These are phyloP conservation scores for Saccharomycopsis fermentans DNA, from an alignment of 805 yeast species.

Conservation along the genomic window DNA sequence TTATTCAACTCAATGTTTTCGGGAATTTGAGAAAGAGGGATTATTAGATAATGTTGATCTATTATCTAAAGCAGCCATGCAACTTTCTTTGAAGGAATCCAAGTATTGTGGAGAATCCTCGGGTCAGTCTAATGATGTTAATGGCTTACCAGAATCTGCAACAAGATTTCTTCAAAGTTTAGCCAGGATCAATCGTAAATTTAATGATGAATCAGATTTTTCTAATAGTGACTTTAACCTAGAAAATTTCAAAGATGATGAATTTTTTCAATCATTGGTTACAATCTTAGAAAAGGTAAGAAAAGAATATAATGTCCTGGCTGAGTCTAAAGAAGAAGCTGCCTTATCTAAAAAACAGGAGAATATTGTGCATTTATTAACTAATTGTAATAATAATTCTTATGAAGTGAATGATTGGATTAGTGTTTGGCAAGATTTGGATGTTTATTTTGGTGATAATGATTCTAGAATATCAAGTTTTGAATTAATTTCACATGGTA, in stretches of 20 bases:
- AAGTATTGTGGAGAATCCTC: not conserved
- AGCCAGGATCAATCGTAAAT: not conserved
- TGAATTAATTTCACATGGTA: slow-evolving; percentile 63
- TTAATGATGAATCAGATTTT: slow-evolving; percentile 2
- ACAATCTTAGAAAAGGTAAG: not conserved
- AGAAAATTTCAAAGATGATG: not conserved
- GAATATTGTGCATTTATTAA: not conserved
- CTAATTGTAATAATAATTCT: not conserved
- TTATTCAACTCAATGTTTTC: slow-evolving; percentile 35
- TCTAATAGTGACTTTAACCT: not conserved
- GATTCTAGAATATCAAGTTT: slow-evolving; percentile 48
- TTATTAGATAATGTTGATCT: slow-evolving; percentile 40
- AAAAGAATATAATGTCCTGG: not conserved
- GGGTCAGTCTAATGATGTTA: not conserved
- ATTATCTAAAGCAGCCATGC: slow-evolving; percentile 24
- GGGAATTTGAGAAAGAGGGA: slow-evolving; percentile 62
- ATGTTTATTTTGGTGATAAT: slow-evolving; percentile 26
- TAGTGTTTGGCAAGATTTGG: slow-evolving; percentile 31
- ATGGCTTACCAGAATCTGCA: not conserved
- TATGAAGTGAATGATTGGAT: slow-evolving; percentile 21
- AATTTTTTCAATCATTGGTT: not conserved
- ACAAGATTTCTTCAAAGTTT: slow-evolving; percentile 1
- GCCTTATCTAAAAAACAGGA: not conserved
- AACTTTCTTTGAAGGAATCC: slow-evolving; percentile 16
- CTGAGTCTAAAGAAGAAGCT: not conserved